A percentile compares a stretch with the other conserved stretches of the same genome.
These are phyloP conservation scores for Porphyrellus sp. DNA, from an alignment of 1,284 basidiomycete genomes.

Conservation along the genomic window DNA sequence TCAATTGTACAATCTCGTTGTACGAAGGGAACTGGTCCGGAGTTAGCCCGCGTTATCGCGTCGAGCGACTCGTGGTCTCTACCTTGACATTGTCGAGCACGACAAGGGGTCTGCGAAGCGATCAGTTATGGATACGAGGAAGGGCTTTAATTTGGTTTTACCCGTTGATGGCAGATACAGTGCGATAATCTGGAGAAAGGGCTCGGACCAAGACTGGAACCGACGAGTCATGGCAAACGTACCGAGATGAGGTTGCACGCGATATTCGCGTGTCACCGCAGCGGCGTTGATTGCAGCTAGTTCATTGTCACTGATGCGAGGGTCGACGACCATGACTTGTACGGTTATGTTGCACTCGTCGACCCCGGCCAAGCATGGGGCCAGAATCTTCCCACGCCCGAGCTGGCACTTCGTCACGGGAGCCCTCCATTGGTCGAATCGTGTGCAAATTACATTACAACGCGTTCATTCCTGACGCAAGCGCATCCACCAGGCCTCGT, in stretches of 20 bases:
- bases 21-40: slow-evolving; percentile 88
- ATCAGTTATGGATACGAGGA: slow-evolving; percentile 5
- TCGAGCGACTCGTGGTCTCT: slow-evolving; percentile 22
- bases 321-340: slow-evolving; percentile 48
- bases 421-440: not conserved
- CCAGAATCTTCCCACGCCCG: slow-evolving; percentile 26
- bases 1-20: slow-evolving; percentile 98
- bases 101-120: slow-evolving; percentile 74
- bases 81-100: slow-evolving; percentile 99
- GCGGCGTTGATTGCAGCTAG: slow-evolving; percentile 83
- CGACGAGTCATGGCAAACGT: slow-evolving; percentile 30
- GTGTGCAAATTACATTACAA: slow-evolving; percentile 17
- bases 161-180: slow-evolving; percentile 97
- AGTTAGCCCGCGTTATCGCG: slow-evolving; percentile 16
- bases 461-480: slow-evolving; percentile 29
- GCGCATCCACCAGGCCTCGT: slow-evolving; percentile 32
- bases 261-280: slow-evolving; percentile 81
- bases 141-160: slow-evolving; percentile 34
- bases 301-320: slow-evolving; percentile 70
- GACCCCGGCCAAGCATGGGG: slow-evolving; percentile 11
- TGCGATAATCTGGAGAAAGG: slow-evolving; percentile 77
- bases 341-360: slow-evolving; percentile 1
- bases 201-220: slow-evolving; percentile 13
- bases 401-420: slow-evolving; percentile 2
- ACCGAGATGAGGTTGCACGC: slow-evolving; percentile 90